Conservation (phyloP, 805 yeast genomes). For the Saturnispora halmiae region DNA sequence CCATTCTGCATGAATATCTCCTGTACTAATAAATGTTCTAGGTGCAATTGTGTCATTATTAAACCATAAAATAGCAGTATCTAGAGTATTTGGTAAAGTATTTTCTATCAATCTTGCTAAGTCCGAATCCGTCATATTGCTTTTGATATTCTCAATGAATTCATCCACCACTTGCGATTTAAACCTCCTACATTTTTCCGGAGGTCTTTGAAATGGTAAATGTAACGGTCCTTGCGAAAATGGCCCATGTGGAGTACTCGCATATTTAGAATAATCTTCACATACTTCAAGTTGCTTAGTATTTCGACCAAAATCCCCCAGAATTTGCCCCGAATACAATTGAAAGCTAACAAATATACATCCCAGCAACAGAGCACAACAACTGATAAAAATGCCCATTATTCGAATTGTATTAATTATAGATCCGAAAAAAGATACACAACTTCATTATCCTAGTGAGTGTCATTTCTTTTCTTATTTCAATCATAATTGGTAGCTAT, state of each 20-base stretch:
- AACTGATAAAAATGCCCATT: too few relatives aligned
- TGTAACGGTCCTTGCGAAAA: constrained; percentile 43
- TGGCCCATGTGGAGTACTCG: constrained; percentile 48
- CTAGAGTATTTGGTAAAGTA: constrained; percentile 79
- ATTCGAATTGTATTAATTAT: too few relatives aligned
- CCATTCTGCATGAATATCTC: constrained; percentile 94
- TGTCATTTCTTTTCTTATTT: neutral
- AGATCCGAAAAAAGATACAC: neutral
- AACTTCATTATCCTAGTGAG: too few relatives aligned
- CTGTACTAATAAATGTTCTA: constrained; percentile 75
- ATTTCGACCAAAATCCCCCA: neutral
- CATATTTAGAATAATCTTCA: constrained; percentile 55
- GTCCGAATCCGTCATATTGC: constrained; percentile 49
- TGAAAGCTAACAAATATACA: neutral
- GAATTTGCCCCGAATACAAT: neutral
- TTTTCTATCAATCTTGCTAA: constrained; percentile 70
- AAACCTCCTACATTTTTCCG: constrained; percentile 64
- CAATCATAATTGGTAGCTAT: constrained; percentile 11
- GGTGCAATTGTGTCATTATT: constrained; percentile 28
- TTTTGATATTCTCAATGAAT: constrained; percentile 43
- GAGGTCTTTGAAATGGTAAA: constrained; percentile 73
- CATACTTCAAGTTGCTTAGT: constrained; percentile 29
- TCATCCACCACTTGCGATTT: constrained; percentile 51
- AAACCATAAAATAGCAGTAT: constrained; percentile 79
- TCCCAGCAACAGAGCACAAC: neutral